A percentile compares a stretch with the other conserved stretches of the same genome.
phyloP scores from a whole-genome alignment of 345 rosid genomes.

The Populus alba region DNA sequence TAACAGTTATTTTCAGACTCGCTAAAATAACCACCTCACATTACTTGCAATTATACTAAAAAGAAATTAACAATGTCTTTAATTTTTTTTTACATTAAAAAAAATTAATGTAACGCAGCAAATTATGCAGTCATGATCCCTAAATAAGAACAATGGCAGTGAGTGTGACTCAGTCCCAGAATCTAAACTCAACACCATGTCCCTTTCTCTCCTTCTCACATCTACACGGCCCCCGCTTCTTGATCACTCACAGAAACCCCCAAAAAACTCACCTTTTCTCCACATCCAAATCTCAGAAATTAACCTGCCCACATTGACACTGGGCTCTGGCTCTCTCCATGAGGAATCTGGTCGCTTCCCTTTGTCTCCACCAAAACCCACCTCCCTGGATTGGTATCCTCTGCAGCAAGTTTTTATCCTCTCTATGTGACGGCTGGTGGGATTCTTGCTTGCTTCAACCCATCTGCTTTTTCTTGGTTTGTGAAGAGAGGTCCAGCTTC shows the following conservation, averaged over 20 bases:
- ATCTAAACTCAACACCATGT: conserved; percentile 20
- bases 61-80: no score
- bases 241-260: conserved; percentile 2
- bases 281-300: conserved; percentile 5
- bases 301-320: not conserved
- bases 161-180: no score
- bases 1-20: no score
- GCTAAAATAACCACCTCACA: no score
- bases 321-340: conserved; percentile 17
- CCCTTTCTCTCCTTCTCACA: conserved; percentile 25
- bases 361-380: conserved; percentile 26
- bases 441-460: conserved; percentile 53
- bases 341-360: conserved; percentile 18
- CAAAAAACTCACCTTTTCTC: not conserved
- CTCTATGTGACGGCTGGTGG: conserved; percentile 56
- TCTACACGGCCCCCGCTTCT: conserved; percentile 4
- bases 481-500: conserved; percentile 45
- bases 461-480: conserved; percentile 59
- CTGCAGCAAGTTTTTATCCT: conserved; percentile 64
- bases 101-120: no score
- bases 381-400: conserved; percentile 35
- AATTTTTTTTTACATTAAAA: no score
- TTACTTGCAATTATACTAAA: no score
- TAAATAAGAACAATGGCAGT: no score
- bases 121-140: no score